A percentile compares a stretch with the other conserved stretches of the same genome.
Conservation (phyloP, 176 grass and related monocot species). For the Oryza meyeriana region DNA sequence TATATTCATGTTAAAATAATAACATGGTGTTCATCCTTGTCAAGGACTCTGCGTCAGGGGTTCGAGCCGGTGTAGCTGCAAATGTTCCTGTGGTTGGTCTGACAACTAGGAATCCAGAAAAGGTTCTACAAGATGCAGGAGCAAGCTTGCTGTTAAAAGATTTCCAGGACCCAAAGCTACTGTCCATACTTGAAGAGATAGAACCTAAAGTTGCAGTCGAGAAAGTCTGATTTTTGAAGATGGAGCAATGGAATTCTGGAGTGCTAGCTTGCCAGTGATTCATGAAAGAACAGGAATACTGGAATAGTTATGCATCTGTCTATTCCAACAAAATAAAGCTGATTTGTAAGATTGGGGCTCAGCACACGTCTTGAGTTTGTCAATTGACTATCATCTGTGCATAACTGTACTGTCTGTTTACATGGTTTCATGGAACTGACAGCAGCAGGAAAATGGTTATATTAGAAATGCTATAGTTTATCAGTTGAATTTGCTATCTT, state of each 20-base stretch:
- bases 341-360: neutral
- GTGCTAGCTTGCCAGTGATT: neutral
- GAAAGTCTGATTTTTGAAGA: slow-evolving; percentile 22
- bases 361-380: neutral
- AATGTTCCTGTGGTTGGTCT: slow-evolving; percentile 65
- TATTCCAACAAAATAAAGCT: neutral
- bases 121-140: slow-evolving; percentile 55
- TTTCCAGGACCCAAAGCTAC: slow-evolving; percentile 54
- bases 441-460: neutral
- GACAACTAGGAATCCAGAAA: slow-evolving; percentile 65
- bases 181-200: slow-evolving; percentile 40
- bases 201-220: slow-evolving; percentile 17
- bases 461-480: neutral
- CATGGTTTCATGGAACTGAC: neutral
- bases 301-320: neutral
- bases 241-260: neutral
- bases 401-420: neutral
- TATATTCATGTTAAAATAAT: neutral
- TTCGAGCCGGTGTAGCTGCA: slow-evolving; percentile 70
- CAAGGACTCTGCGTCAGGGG: slow-evolving; percentile 78
- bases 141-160: slow-evolving; percentile 60
- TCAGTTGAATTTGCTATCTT: neutral
- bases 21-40: neutral
- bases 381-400: neutral
- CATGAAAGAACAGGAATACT: neutral